Evolutionary conservation across 306 rosid species (phyloP).

Genomic region (Hippophae rhamnoides): DNA sequence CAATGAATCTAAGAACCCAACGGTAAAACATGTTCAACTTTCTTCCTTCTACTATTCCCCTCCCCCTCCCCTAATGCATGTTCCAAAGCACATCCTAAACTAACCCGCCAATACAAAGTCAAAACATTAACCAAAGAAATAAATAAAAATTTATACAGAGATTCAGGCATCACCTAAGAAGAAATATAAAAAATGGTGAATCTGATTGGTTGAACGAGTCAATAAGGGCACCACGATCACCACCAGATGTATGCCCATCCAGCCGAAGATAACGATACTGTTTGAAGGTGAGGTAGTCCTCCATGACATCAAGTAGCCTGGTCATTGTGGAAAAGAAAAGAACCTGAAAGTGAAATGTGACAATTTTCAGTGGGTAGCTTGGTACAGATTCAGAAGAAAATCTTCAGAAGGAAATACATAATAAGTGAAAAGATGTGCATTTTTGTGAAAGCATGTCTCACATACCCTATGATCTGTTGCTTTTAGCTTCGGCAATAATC

Average conservation of each 20-base stretch:
- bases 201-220: conserved; percentile 58
- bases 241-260: conserved; percentile 97
- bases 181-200: conserved; percentile 86
- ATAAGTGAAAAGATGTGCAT: not conserved
- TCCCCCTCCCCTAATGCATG: not conserved
- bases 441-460: conserved; percentile 5
- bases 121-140: too few species aligned
- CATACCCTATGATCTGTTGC: conserved; percentile 98
- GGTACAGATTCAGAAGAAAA: conserved; percentile 10
- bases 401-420: not conserved
- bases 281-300: conserved; percentile 76
- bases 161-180: conserved; percentile 58
- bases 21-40: not conserved
- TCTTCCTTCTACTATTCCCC: not conserved
- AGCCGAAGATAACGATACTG: conserved; percentile 86
- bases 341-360: conserved; percentile 43
- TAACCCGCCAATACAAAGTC: not conserved
- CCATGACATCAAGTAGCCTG: conserved; percentile 97
- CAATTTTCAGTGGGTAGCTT: conserved; percentile 6
- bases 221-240: conserved; percentile 96
- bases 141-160: not conserved
- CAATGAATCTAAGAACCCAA: too few species aligned
- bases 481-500: conserved; percentile 85
- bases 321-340: conserved; percentile 99
- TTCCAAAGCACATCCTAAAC: not conserved